phyloP scores from a whole-genome alignment of 106 monocot genomes.

The Dactylorhiza incarnata region DNA sequence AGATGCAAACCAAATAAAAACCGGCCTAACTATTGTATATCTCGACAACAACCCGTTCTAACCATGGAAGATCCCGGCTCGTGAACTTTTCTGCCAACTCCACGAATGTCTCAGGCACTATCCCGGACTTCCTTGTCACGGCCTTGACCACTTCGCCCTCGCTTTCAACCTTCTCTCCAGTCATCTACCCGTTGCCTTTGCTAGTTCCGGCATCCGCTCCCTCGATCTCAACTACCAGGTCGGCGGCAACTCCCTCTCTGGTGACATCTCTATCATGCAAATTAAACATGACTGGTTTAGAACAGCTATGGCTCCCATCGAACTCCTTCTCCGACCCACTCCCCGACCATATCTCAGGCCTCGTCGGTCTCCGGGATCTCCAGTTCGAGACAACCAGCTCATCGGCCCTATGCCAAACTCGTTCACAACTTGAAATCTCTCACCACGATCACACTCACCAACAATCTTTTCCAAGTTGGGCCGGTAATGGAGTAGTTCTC shows the following conservation, averaged over 20 bases:
- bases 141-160: slow-evolving; percentile 28
- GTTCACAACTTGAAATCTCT: slow-evolving; percentile 20
- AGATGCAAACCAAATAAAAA: no score
- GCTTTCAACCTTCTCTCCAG: slow-evolving; percentile 33
- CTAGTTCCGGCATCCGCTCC: slow-evolving; percentile 19
- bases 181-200: neutral
- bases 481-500: slow-evolving; percentile 30
- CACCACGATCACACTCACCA: slow-evolving; percentile 22
- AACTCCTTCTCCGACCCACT: slow-evolving; percentile 54
- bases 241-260: slow-evolving; percentile 20
- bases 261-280: slow-evolving; percentile 23
- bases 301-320: slow-evolving; percentile 53
- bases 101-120: slow-evolving; percentile 34
- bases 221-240: slow-evolving; percentile 57
- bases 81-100: slow-evolving; percentile 58
- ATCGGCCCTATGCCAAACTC: slow-evolving; percentile 41
- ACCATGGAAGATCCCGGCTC: slow-evolving; percentile 43
- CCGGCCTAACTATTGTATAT: slow-evolving; percentile 26
- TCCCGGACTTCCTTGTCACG: slow-evolving; percentile 30
- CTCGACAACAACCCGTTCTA: slow-evolving; percentile 52
- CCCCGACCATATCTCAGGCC: slow-evolving; percentile 44
- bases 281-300: slow-evolving; percentile 35
- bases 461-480: slow-evolving; percentile 57
- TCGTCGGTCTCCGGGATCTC: slow-evolving; percentile 25
- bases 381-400: slow-evolving; percentile 49